These are phyloP conservation scores for Acacia melanoxylon DNA, from an alignment of 306 rosid species.

Conservation along the genomic window DNA sequence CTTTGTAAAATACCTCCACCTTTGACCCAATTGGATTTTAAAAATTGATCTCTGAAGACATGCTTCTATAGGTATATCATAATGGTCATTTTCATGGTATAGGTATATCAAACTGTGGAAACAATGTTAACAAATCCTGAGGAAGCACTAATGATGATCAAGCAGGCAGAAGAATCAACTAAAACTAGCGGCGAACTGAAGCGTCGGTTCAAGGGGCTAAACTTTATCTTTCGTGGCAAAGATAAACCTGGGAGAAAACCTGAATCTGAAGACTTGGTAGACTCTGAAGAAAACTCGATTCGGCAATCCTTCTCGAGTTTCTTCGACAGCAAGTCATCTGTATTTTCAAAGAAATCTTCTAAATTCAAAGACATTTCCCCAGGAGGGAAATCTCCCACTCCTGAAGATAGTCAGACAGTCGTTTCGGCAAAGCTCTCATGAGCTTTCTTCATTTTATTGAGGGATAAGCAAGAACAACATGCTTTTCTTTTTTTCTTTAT, in stretches of 20 bases:
- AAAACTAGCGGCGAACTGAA: slow-evolving; percentile 44
- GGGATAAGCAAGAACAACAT: slow-evolving; percentile 23
- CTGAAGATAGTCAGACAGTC: slow-evolving; percentile 49
- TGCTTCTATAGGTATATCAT: slow-evolving; percentile 1
- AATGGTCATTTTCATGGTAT: slow-evolving; percentile 18
- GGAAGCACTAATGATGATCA: slow-evolving; percentile 66
- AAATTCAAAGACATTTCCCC: slow-evolving; percentile 46
- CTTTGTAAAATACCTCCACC: neutral
- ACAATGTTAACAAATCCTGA: slow-evolving; percentile 78
- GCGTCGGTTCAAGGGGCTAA: slow-evolving; percentile 65
- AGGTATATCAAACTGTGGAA: slow-evolving; percentile 97
- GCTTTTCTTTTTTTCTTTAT: neutral
- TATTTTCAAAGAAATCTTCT: slow-evolving; percentile 76
- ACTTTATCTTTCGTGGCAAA: slow-evolving; percentile 74
- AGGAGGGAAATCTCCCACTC: slow-evolving; percentile 41
- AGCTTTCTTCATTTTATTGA: slow-evolving; percentile 15
- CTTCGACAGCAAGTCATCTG: slow-evolving; percentile 80
- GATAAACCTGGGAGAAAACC: slow-evolving; percentile 52
- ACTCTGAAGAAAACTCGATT: slow-evolving; percentile 41
- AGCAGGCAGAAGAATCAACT: slow-evolving; percentile 65
- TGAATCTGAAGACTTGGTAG: slow-evolving; percentile 43
- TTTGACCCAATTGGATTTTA: neutral
- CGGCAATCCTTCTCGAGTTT: slow-evolving; percentile 77
- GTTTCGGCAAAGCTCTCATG: slow-evolving; percentile 35
- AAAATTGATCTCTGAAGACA: slow-evolving; percentile 12